phyloP scores from a whole-genome alignment of 2,329 filamentous ascomycete species.

The Calycina herbarum region DNA sequence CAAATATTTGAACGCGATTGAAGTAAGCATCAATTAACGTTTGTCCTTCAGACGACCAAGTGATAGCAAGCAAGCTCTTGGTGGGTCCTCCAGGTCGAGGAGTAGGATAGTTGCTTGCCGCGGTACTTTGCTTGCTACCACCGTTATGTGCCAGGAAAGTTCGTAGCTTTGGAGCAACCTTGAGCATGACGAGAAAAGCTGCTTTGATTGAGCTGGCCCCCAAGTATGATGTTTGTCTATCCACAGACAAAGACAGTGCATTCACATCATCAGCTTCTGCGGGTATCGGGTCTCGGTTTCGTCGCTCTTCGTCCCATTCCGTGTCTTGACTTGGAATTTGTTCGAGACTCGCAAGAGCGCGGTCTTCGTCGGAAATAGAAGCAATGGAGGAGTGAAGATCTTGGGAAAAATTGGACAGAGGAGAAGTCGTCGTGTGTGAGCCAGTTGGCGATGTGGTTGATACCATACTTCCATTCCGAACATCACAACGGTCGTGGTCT shows the following conservation, averaged over 20 bases:
- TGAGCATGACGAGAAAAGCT: conserved; percentile 66
- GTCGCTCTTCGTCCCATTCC: conserved; percentile 66
- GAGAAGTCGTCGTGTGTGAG: conserved; percentile 49
- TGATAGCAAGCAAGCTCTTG: conserved; percentile 42
- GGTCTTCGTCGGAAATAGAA: conserved; percentile 49
- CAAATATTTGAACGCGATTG: conserved; percentile 68
- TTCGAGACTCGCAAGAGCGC: conserved; percentile 56
- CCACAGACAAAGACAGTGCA: conserved; percentile 58
- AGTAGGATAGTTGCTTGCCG: conserved; percentile 31
- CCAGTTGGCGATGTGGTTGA: conserved; percentile 53
- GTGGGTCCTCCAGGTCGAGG: conserved; percentile 38
- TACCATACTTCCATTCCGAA: conserved; percentile 32
- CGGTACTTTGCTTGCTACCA: conserved; percentile 23
- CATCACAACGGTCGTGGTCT: conserved; percentile 39
- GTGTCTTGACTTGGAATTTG: conserved; percentile 66
- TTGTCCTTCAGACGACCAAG: conserved; percentile 65
- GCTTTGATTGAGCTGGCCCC: conserved; percentile 76
- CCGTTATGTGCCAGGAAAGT: conserved; percentile 43
- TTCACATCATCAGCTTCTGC: conserved; percentile 71
- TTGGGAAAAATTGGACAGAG: conserved; percentile 39
- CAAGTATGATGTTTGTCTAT: conserved; percentile 66
- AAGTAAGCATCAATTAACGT: conserved; percentile 75
- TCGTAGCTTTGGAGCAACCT: conserved; percentile 51
- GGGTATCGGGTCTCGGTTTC: conserved; percentile 56
- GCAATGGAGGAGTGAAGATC: conserved; percentile 51